A percentile compares a stretch with the other conserved stretches of the same genome.
Conservation (phyloP, 768 basidiomycete species). For the Pleurotus pulmonarius region DNA sequence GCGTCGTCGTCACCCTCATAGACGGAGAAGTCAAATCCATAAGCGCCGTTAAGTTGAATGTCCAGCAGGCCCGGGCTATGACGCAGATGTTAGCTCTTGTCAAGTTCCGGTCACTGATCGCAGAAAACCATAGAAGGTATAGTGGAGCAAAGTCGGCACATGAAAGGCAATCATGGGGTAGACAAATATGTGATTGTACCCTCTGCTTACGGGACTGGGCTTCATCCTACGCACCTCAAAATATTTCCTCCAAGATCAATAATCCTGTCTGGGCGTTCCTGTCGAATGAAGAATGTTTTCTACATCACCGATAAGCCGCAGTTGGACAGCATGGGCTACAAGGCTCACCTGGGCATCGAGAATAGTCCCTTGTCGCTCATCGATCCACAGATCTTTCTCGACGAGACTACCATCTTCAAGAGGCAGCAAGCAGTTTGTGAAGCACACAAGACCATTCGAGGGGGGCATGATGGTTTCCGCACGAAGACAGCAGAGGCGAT, state of each 20-base stretch:
- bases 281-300: slow-evolving; percentile 64
- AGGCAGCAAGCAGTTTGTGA: slow-evolving; percentile 82
- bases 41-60: slow-evolving; percentile 88
- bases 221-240: slow-evolving; percentile 45
- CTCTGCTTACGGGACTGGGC: too few relatives aligned
- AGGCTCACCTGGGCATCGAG: slow-evolving; percentile 64
- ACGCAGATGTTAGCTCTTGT: slow-evolving; percentile 3
- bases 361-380: slow-evolving; percentile 68
- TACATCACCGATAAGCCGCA: slow-evolving; percentile 22
- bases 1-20: slow-evolving; percentile 67
- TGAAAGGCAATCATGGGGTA: background rate
- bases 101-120: too few relatives aligned
- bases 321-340: background rate
- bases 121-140: too few relatives aligned
- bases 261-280: slow-evolving; percentile 55
- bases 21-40: slow-evolving; percentile 84
- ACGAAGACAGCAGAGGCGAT: background rate
- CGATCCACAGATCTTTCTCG: slow-evolving; percentile 79
- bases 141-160: too few relatives aligned
- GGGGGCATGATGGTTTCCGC: slow-evolving; percentile 31
- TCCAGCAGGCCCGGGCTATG: slow-evolving; percentile 81
- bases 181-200: background rate
- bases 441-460: slow-evolving; percentile 71
- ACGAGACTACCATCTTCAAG: slow-evolving; percentile 76
- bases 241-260: slow-evolving; percentile 78